Base-by-base conservation (phyloP, 2,329 filamentous ascomycete species). In the Ceratocystis albifundus region DNA sequence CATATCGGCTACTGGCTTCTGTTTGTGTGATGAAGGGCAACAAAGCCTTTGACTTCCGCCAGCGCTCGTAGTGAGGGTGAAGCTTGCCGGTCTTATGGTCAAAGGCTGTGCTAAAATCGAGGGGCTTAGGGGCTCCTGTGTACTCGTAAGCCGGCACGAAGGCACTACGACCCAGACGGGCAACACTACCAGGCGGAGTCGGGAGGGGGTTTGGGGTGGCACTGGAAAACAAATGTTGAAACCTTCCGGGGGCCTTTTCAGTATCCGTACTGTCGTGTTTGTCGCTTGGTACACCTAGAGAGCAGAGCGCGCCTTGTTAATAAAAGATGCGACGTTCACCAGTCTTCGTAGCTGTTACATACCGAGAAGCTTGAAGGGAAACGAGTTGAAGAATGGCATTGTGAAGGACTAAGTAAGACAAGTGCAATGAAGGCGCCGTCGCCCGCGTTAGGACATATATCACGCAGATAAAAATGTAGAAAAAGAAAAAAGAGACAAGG, bases 11-110 rank as follows among this genome's bases (percentile, higher is more conserved):
- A 20, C 25, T 25, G 25, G 36, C 44, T 15, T 48, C 32, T 44
- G 50, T 61, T 4, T 15, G 28, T 30, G 32, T 36, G 62, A 64
- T 41, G 8, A 64, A 53, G 15, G 62, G 62, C 28, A 53, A 20
- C 4, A 36, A 8, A 4, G 62, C 8, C 45, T 36, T n/a, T 25
- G 44, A 20, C 22, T 22, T n/a, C 28, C 46, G 62, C 67, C 67
- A 68, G 32, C 53, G 44, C 36, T 36, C 44, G 44, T 68, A 48
- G 12, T 44, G 32, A 28, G 41, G 22, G 10, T 46, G 61, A 12
- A 68, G 41, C n/a, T 50, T 66, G 6, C 64, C 67, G 7, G 64
- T 64, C 1, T 55, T 61, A n/a, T 30, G 15, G 32, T 68, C 64
- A 20, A 65, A 61, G 28, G 64, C 22, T 1, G n/a, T 45, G 50